Base-by-base conservation (phyloP, 2,329 filamentous ascomycete species). In the Fusarium sp. region DNA sequence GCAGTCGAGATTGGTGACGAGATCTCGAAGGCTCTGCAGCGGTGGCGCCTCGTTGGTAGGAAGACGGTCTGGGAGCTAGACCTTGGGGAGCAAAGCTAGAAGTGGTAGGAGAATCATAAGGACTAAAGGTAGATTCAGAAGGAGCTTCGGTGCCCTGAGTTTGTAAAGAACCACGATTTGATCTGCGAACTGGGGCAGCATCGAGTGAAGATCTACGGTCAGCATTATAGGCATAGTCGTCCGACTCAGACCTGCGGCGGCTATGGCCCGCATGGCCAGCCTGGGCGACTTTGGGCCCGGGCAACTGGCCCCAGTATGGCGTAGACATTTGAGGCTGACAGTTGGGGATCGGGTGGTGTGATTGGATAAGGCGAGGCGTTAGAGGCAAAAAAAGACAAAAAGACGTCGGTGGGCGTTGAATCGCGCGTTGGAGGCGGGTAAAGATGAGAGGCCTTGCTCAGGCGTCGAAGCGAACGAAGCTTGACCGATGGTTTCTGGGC, bases 251-350 rank as follows among this genome's bases (percentile, higher is more conserved):
- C 65, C 72, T 75, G 74, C 81, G 81, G 70, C 81, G 81, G 65
- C 75, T 71, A 54, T 74, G 78, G 72, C 62, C 65, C 31, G 62
- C 56, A 61, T 72, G 62, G 39, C 71, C 65, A 54, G 57, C 60
- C 62, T 73, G 71, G 57, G 75, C 66, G 71, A 81, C 75, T 71
- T 83, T 85, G 52, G 84, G 79, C 65, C 82, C 78, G 62, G 87
- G 87, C 66, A 89, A 80, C 75, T 87, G 79, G 76, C 87, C 87
- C 87, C 87, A 89, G 80, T 89, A 89, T 39, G 85, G 84, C 61
- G 84, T 72, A 55, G 84, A 79, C 83, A 85, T 86, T 40, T 77
- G 76, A 74, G 73, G 65, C 63, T 70, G 69, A 65, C 49, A 45
- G 59, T 62, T 63, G 57, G 62, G 63, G 45, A 71, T 59, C 42